Conservation (phyloP, 1,284 basidiomycete species). For the Cystobasidiaceae sp. region DNA sequence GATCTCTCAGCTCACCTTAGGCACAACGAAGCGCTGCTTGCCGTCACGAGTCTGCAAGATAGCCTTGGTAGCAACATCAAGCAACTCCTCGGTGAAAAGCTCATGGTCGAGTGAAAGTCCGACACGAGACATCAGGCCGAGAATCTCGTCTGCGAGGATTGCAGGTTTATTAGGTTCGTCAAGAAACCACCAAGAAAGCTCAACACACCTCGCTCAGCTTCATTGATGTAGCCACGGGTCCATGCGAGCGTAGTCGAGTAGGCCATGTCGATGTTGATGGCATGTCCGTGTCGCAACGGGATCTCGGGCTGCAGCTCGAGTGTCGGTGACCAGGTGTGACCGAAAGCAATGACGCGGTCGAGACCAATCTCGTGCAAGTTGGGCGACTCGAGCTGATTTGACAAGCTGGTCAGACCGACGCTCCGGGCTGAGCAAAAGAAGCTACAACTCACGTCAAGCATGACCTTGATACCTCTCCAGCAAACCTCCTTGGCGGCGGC, state of each 20-base stretch:
- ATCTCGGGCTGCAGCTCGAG: constrained; percentile 48
- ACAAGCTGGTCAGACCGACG: not conserved
- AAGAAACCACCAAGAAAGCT: not conserved
- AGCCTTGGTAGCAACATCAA: constrained; percentile 47
- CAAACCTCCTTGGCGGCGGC: constrained; percentile 48
- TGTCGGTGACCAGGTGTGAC: constrained; percentile 51
- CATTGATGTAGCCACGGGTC: constrained; percentile 48
- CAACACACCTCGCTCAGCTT: constrained; percentile 44
- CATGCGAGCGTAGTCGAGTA: constrained; percentile 50
- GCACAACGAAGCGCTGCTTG: constrained; percentile 51
- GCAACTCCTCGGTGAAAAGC: constrained; percentile 47
- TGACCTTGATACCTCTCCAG: constrained; percentile 50
- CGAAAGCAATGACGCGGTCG: constrained; percentile 52
- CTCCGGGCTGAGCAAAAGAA: not conserved
- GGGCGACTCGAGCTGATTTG: constrained; percentile 48
- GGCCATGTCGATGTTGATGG: constrained; percentile 51
- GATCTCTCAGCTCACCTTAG: no score
- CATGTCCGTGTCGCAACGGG: constrained; percentile 49
- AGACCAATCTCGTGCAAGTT: constrained; percentile 52
- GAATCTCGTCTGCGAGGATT: constrained; percentile 46
- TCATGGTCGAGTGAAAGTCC: constrained; percentile 51
- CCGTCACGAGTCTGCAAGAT: constrained; percentile 52
- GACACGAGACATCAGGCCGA: constrained; percentile 47
- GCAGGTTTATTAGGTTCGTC: not conserved
- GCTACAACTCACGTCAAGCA: constrained; percentile 46